Evolutionary conservation across 768 basidiomycete genomes (phyloP), one percentile per base, ranked within the genome.

Genomic region (Lactarius indigo): DNA sequence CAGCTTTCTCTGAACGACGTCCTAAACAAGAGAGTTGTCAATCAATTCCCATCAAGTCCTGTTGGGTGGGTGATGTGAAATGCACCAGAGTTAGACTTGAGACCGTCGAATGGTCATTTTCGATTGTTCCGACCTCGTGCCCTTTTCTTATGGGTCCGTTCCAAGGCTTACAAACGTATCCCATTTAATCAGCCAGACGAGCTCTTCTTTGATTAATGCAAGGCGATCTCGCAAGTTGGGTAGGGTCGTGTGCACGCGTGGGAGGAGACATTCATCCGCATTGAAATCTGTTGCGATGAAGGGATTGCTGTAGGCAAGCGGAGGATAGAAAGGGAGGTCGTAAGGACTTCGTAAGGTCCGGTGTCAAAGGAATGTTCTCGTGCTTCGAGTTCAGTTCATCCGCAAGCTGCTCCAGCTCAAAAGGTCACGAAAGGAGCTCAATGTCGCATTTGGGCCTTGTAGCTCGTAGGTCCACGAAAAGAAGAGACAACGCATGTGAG

Each of bases 111-210:
- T 0, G 96, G 96, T 28, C 76, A 76, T 70, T 87, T 87, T 87
- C 64, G 98, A 74, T 65, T 83, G 79, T 65, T 83, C 82, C 71
- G 96, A 75, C 69, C 93, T 81, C 44, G 82, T 80, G 3, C 91
- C 90, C n/a, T n/a, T n/a, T 77, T 97, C 96, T 37, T 37, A 13
- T 69, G 98, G 76, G 72, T 98, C 95, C 3, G 95, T 95, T 69
- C 96, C 96, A 35, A 99, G 81, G 71, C 92, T 94, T 72, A 98
- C 96, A 75, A 98, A 98, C 17, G 95, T 98, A 78, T 98, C 96
- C 71, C 94, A 90, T 77, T 99, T 98, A 75, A 99, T 98, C 73
- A 98, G 86, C 73, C 88, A 88, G 37, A 98, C 94, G 41, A 99
- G 84, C 75, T 97, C 96, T 75, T 97, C 96, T 75, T 96, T 93